Conservation (phyloP, 2,329 filamentous ascomycete species). For the Penicillium expansum region DNA sequence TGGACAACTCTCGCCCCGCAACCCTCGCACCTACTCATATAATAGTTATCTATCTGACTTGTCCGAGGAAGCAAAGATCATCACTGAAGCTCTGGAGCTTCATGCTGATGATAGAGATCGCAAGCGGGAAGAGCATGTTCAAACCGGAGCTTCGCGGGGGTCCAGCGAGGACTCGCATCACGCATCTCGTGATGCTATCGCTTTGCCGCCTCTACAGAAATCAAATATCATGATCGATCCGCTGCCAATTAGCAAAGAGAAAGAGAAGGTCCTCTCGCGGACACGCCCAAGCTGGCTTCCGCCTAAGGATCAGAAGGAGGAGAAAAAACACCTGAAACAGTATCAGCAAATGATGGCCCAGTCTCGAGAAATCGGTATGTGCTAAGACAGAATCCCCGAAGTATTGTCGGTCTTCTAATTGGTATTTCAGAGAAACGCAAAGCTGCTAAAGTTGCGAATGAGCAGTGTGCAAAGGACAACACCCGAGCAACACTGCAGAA, state of each 20-base stretch:
- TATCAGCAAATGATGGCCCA: conserved; percentile 66
- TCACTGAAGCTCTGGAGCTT: conserved; percentile 59
- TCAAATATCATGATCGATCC: conserved; percentile 65
- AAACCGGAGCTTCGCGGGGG: conserved; percentile 43
- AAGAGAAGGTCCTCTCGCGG: conserved; percentile 62
- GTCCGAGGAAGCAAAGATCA: conserved; percentile 58
- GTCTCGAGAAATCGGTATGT: conserved; percentile 56
- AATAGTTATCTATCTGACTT: conserved; percentile 56
- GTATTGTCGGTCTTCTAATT: not conserved
- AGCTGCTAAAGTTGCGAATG: conserved; percentile 47
- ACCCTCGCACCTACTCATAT: conserved; percentile 57
- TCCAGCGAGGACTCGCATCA: conserved; percentile 41
- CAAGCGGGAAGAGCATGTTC: conserved; percentile 47
- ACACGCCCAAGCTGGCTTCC: conserved; percentile 68
- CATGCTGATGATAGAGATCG: conserved; percentile 52
- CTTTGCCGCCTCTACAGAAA: conserved; percentile 60
- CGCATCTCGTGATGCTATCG: conserved; percentile 40
- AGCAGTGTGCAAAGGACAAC: conserved; percentile 51
- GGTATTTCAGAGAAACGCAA: conserved; percentile 48
- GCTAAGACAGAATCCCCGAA: not conserved
- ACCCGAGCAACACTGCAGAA: conserved; percentile 54
- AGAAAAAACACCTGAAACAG: conserved; percentile 78
- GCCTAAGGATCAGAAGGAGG: conserved; percentile 77
- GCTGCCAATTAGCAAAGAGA: conserved; percentile 64
- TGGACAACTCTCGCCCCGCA: conserved; percentile 40